These are phyloP conservation scores for Coemansia sp. DNA, from an alignment of 192 early-diverging fungal genomes.

Conservation along the genomic window DNA sequence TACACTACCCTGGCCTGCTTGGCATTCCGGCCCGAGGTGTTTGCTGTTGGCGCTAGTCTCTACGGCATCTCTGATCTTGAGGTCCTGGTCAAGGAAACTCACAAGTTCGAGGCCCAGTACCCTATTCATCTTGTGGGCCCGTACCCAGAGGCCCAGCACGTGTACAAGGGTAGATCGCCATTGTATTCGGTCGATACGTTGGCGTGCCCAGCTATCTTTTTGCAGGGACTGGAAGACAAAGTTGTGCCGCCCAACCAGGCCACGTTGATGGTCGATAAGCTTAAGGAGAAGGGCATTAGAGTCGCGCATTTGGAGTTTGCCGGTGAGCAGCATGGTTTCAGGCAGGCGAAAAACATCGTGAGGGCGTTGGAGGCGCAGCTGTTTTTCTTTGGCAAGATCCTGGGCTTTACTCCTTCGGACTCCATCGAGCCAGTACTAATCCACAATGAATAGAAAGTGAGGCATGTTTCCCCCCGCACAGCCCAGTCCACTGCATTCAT, in stretches of 20 bases:
- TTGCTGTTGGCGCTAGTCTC: constrained; percentile 67
- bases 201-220: constrained; percentile 64
- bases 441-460: constrained; percentile 12
- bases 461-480: neutral
- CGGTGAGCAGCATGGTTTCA: constrained; percentile 73
- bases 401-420: constrained; percentile 62
- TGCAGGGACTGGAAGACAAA: constrained; percentile 74
- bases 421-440: constrained; percentile 38
- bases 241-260: constrained; percentile 79
- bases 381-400: constrained; percentile 68
- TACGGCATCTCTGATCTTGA: constrained; percentile 76
- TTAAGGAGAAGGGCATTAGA: constrained; percentile 59
- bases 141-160: constrained; percentile 54
- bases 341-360: constrained; percentile 65
- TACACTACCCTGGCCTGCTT: constrained; percentile 65
- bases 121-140: constrained; percentile 62
- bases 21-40: constrained; percentile 69
- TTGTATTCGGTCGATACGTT: constrained; percentile 61
- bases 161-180: constrained; percentile 68
- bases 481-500: neutral
- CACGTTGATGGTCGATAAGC: constrained; percentile 68
- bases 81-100: constrained; percentile 68
- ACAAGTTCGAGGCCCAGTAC: constrained; percentile 77
- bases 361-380: constrained; percentile 63
- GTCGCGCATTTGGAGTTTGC: constrained; percentile 65